A percentile compares a stretch with the other conserved stretches of the same genome.
Conservation (phyloP, 805 yeast species). For the Candida insectalens region DNA sequence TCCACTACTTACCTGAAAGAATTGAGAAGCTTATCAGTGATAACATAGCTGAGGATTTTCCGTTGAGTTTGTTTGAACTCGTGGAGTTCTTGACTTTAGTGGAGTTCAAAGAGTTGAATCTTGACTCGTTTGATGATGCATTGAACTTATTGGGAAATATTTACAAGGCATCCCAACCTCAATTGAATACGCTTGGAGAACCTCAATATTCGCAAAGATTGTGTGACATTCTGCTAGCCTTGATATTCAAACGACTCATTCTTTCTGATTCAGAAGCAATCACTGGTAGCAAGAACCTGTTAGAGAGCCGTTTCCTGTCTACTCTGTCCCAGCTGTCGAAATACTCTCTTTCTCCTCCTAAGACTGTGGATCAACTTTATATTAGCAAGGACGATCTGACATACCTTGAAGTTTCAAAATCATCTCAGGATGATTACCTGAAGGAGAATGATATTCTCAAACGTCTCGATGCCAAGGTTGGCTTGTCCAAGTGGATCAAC, state of each 20-base stretch:
- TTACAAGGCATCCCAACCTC: not conserved
- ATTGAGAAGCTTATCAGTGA: slow-evolving; percentile 25
- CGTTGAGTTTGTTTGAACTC: slow-evolving; percentile 35
- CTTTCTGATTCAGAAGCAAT: slow-evolving; percentile 34
- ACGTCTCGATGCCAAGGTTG: slow-evolving; percentile 10
- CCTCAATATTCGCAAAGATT: not conserved
- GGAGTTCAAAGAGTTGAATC: slow-evolving; percentile 41
- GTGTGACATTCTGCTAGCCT: slow-evolving; percentile 17
- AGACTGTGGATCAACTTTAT: slow-evolving; percentile 7
- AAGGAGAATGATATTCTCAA: slow-evolving; percentile 8
- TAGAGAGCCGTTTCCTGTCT: slow-evolving; percentile 9
- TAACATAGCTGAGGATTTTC: too few relatives aligned
- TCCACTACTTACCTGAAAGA: slow-evolving; percentile 4
- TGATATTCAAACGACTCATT: slow-evolving; percentile 54
- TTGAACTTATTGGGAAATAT: slow-evolving; percentile 31
- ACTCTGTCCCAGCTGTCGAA: slow-evolving; percentile 6
- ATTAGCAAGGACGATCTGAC: slow-evolving; percentile 6
- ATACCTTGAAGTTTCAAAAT: slow-evolving; percentile 2
- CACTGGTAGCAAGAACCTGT: slow-evolving; percentile 5
- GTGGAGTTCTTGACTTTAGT: slow-evolving; percentile 36
- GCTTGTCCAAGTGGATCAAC: slow-evolving; percentile 17
- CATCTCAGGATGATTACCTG: slow-evolving; percentile 5
- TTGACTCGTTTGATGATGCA: slow-evolving; percentile 34
- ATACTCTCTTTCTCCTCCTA: slow-evolving; percentile 3
- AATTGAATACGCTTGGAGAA: not conserved